These are phyloP conservation scores for Comarum palustre DNA, from an alignment of 306 rosid species.

Conservation along the genomic window DNA sequence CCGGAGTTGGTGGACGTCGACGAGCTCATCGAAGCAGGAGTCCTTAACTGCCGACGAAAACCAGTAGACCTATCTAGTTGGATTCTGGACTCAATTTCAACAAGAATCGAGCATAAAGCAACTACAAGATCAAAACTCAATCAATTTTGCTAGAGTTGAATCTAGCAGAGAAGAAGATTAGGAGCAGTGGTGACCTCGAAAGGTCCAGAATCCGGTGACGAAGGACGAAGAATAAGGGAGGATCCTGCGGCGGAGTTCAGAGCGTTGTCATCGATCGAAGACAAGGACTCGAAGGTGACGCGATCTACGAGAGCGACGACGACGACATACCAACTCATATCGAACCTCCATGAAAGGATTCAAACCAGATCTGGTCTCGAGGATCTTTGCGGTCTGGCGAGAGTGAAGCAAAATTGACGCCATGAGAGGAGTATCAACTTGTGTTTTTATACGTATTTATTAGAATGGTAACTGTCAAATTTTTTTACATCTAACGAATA, in stretches of 20 bases:
- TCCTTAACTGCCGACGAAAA: constrained; percentile 31
- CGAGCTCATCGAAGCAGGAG: too few species aligned
- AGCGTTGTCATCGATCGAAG: constrained; percentile 26
- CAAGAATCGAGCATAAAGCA: neutral
- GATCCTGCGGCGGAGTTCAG: constrained; percentile 26
- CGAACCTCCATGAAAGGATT: constrained; percentile 27
- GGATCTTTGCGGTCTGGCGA: too few species aligned
- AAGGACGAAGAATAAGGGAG: constrained; percentile 51
- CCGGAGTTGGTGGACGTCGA: too few species aligned
- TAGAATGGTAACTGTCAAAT: too few species aligned
- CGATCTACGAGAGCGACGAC: constrained; percentile 44
- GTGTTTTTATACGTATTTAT: too few species aligned
- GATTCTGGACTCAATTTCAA: neutral
- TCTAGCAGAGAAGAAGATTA: neutral
- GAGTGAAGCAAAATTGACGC: too few species aligned
- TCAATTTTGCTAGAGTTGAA: neutral
- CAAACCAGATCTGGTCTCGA: too few species aligned
- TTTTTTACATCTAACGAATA: too few species aligned
- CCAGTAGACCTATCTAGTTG: neutral
- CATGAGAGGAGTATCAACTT: too few species aligned
- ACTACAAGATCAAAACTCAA: neutral
- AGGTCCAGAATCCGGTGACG: constrained; percentile 57
- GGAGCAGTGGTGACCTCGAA: constrained; percentile 66
- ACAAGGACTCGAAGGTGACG: constrained; percentile 51
- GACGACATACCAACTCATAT: constrained; percentile 50